These are phyloP conservation scores for Skeletonema marinoi DNA, from an alignment of 108 stramenopile genomes.

Conservation along the genomic window DNA sequence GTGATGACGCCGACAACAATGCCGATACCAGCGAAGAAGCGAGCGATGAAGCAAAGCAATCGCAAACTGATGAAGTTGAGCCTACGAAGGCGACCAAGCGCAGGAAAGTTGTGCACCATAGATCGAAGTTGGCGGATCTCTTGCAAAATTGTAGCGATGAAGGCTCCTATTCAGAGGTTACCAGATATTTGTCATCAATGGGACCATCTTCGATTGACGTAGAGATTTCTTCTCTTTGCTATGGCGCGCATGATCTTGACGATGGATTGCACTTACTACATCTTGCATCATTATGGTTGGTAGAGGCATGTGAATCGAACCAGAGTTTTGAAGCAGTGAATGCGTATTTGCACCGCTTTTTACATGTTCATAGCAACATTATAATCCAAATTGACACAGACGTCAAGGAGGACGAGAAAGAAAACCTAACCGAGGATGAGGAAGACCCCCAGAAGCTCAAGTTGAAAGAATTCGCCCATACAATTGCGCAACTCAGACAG, in stretches of 20 bases:
- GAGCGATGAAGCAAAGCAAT: constrained; percentile 17
- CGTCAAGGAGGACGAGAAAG: background rate
- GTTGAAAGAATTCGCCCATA: constrained; percentile 49
- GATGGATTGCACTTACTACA: constrained; percentile 78
- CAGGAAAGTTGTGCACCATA: constrained; percentile 57
- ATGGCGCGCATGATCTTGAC: constrained; percentile 83
- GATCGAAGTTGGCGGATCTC: constrained; percentile 74
- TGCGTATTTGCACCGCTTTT: constrained; percentile 87
- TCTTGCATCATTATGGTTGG: constrained; percentile 71
- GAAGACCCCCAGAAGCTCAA: constrained; percentile 21
- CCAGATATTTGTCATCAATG: constrained; percentile 69
- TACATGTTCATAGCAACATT: constrained; percentile 70
- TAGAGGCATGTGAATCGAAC: constrained; percentile 72
- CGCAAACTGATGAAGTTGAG: constrained; percentile 20
- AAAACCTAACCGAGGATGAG: constrained; percentile 16
- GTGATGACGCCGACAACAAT: constrained; percentile 3
- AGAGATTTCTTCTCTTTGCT: constrained; percentile 83
- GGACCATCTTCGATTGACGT: constrained; percentile 94
- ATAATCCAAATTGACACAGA: constrained; percentile 65
- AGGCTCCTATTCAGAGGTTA: constrained; percentile 56
- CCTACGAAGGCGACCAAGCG: constrained; percentile 50
- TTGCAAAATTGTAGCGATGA: constrained; percentile 54
- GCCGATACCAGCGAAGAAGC: constrained; percentile 49
- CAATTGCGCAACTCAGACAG: constrained; percentile 50
- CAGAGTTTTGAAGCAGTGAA: constrained; percentile 85